A percentile compares a stretch with the other conserved stretches of the same genome.
Conservation (phyloP, 192 early-diverging fungal genomes). For the Coemansia sp. region DNA sequence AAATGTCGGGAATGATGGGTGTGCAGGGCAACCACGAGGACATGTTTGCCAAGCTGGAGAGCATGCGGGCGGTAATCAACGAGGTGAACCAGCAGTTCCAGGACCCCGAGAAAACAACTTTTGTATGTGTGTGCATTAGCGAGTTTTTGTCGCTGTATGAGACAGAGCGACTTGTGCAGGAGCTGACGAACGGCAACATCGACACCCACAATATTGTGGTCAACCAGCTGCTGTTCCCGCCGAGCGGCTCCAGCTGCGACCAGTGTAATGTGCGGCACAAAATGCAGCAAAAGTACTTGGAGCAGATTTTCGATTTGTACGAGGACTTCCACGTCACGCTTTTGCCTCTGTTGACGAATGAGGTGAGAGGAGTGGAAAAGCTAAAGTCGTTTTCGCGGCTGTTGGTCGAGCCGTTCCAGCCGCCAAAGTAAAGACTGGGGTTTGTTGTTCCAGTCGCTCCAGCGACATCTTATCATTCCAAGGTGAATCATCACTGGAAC, state of each 20-base stretch:
- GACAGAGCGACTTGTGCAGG: constrained; percentile 99
- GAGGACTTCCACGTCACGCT: constrained; percentile 96
- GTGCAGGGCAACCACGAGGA: constrained; percentile 85
- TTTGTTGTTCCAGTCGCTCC: not conserved
- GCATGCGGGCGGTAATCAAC: constrained; percentile 94
- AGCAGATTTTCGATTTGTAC: constrained; percentile 99
- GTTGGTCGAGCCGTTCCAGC: constrained; percentile 78
- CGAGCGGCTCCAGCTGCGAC: constrained; percentile 79
- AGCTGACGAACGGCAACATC: constrained; percentile 94
- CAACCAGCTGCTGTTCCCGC: constrained; percentile 96
- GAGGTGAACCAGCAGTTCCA: constrained; percentile 99
- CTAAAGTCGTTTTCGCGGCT: constrained; percentile 91
- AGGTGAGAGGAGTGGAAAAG: constrained; percentile 92
- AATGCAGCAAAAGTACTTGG: constrained; percentile 99
- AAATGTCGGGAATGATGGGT: constrained; percentile 81
- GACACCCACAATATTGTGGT: constrained; percentile 99
- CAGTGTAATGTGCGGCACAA: constrained; percentile 90
- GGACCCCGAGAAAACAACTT: constrained; percentile 98
- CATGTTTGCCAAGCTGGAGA: constrained; percentile 92
- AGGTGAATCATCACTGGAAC: constrained; percentile 6
- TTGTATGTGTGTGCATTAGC: constrained; percentile 98
- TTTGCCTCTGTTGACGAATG: constrained; percentile 93
- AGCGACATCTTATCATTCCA: not conserved
- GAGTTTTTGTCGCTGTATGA: constrained; percentile 99
- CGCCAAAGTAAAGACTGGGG: constrained; percentile 27